Conservation (phyloP, 345 rosid species). For the Pelargonium nanum region DNA sequence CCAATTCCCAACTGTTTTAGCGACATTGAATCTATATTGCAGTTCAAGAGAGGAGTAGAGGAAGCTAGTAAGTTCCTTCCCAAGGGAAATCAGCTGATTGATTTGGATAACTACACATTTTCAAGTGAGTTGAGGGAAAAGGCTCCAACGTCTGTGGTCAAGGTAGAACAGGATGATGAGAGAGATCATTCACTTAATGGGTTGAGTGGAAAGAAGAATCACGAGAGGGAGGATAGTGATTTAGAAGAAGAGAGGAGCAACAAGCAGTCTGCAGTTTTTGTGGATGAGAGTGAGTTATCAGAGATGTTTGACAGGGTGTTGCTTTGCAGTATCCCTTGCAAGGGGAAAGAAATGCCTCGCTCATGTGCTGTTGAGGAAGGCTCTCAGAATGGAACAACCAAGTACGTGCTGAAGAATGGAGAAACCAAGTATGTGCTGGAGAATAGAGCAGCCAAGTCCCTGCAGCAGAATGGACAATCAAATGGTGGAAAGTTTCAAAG, state of each 20-base stretch:
- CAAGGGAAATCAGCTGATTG: slow-evolving; percentile 27
- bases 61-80: slow-evolving; percentile 83
- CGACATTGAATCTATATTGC: slow-evolving; percentile 32
- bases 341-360: background rate
- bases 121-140: slow-evolving; percentile 11
- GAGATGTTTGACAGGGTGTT: slow-evolving; percentile 43
- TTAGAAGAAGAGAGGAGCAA: slow-evolving; percentile 34
- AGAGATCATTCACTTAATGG: slow-evolving; percentile 8
- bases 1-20: slow-evolving; percentile 23
- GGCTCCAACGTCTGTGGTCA: slow-evolving; percentile 4
- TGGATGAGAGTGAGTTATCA: slow-evolving; percentile 29
- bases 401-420: slow-evolving; percentile 10
- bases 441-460: slow-evolving; percentile 7
- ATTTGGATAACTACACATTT: slow-evolving; percentile 21
- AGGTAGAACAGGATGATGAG: slow-evolving; percentile 20
- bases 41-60: slow-evolving; percentile 54
- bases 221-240: slow-evolving; percentile 26
- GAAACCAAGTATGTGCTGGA: slow-evolving; percentile 7
- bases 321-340: slow-evolving; percentile 7
- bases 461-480: slow-evolving; percentile 19
- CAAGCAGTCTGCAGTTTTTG: slow-evolving; percentile 31
- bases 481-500: slow-evolving; percentile 28
- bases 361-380: background rate
- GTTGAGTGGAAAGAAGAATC: slow-evolving; percentile 30
- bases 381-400: background rate